Base-by-base conservation (phyloP, 1,139 yeast genomes). In the Magnusiomyces tetraspermus region DNA sequence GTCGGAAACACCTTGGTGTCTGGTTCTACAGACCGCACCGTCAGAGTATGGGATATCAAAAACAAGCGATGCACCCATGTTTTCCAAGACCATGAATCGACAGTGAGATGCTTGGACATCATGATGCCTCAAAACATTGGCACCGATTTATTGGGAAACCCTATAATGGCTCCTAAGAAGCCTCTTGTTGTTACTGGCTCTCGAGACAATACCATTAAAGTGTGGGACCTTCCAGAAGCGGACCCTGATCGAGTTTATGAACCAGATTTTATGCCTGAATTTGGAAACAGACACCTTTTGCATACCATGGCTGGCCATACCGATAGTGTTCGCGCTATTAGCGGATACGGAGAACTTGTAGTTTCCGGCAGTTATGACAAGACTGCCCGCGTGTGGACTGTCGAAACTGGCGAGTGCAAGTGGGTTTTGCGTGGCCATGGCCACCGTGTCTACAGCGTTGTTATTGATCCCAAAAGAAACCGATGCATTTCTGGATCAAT, bases 301-400 rank as follows among this genome's bases (percentile, higher is more conserved):
- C 79, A 85, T n/a, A 79, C 85, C 0, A 70, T 92, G 46, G 72
- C 80, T 21, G 98, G 98, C 0, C 98, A 92, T 67, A 77, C 87
- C 5, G 88, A 83, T 46, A 79, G 95, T 2, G 97, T 92, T 1
- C 78, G 98, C 51, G 84, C 96, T 0, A 85, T 92, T 11, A 78
- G 94, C 1, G 97, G 96, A 0, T 75, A 82, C 66, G 96, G 94
- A 1, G 87, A 87, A 62, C 79, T 85, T 10, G 79, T 90, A 33
- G 82, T 92, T 1, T 85, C 95, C 37, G 97, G 97, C 0, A 85
- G 96, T 2, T 92, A 92, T 65, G 98, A 92, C 67, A 79, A 85
- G 50, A 85, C 89, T 0, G 89, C 90, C 5, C 76, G 97, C 2
- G 59, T 70, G 1, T 70, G 73, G 73, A 63, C 64, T 41, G 48